phyloP scores from a whole-genome alignment of 1,284 basidiomycete genomes.

The Boletellus sp. region DNA sequence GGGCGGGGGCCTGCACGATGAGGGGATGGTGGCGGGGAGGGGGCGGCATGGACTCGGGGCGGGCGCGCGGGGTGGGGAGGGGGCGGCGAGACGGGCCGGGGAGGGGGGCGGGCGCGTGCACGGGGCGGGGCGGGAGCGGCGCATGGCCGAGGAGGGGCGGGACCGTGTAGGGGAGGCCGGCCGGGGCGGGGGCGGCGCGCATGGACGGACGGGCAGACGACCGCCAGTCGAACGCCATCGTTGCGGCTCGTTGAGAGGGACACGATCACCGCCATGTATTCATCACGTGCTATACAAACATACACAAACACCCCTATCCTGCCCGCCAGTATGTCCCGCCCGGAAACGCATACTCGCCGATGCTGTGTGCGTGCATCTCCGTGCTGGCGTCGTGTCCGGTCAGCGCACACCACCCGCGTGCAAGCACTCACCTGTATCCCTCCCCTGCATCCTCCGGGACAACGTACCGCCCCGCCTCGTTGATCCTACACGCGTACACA shows the following conservation, averaged over 20 bases:
- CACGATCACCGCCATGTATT: constrained; percentile 5
- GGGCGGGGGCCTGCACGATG: constrained; percentile 6
- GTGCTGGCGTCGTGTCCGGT: constrained; percentile 44
- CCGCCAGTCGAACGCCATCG: constrained; percentile 26
- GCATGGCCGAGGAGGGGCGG: neutral
- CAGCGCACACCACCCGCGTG: constrained; percentile 4
- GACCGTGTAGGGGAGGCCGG: constrained; percentile 22
- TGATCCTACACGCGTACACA: constrained; percentile 83
- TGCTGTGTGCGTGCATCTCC: constrained; percentile 69
- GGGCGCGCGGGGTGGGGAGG: constrained; percentile 20
- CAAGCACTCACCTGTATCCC: constrained; percentile 58
- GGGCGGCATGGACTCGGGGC: constrained; percentile 29
- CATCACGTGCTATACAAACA: constrained; percentile 23
- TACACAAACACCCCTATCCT: constrained; percentile 22
- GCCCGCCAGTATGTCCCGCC: constrained; percentile 63
- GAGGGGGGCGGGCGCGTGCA: constrained; percentile 4
- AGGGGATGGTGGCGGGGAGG: constrained; percentile 16
- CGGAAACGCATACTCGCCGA: constrained; percentile 72
- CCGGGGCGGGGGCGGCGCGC: constrained; percentile 11
- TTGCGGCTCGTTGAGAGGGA: neutral
- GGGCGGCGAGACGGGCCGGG: constrained; percentile 26
- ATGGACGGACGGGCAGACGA: constrained; percentile 12
- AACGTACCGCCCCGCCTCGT: constrained; percentile 80
- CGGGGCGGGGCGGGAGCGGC: constrained; percentile 8
- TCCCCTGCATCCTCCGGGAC: constrained; percentile 62